Base-by-base conservation (phyloP, 169 alveolate genomes). In the Plasmodium relictum region DNA sequence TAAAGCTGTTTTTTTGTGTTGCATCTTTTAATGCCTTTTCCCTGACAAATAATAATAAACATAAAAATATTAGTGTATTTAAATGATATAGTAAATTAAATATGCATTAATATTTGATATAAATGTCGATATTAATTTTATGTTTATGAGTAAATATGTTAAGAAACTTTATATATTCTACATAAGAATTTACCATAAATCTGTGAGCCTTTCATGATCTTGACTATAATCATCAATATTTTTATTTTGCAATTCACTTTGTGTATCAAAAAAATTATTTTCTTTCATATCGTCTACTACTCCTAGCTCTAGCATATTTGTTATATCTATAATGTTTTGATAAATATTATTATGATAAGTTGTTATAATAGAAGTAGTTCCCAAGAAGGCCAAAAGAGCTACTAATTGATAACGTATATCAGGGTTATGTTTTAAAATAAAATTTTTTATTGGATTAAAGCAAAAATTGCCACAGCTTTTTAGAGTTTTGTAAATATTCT, bases 341-440 rank as follows among this genome's bases (percentile, higher is more conserved):
- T 94, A 95, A 73, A 88, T 88, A 62, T 78, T 80, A 69, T 94
- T 93, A 74, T 89, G 95, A 76, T 88, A 85, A 16, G 86, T 52
- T 24, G 97, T 95, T 54, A 95, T 94, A 12, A 92, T 93, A 88
- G 95, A 88, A 22, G 97, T 92, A 2, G 97, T 95, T 37, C 86
- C 88, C 66, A 94, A 87, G 92, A 95, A 95, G n/a, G 97, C 88
- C 48, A 91, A 68, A 42, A 95, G 93, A 16, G 97, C 97, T 45
- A 94, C 96, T 66, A 95, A 88, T 87, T 95, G 98, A 78, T 94
- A 94, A 80, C 97, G 93, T 80, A 95, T 71, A 69, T 95, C 97
- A 16, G 97, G 97, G 88, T 95, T 95, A 80, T 95, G 97, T 70
- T 80, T 93, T 44, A 85, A 71, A 20, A 94, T 93, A 61, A 93